Conservation (phyloP, 2,329 filamentous ascomycete species). For the Domatiomyces globalis region DNA sequence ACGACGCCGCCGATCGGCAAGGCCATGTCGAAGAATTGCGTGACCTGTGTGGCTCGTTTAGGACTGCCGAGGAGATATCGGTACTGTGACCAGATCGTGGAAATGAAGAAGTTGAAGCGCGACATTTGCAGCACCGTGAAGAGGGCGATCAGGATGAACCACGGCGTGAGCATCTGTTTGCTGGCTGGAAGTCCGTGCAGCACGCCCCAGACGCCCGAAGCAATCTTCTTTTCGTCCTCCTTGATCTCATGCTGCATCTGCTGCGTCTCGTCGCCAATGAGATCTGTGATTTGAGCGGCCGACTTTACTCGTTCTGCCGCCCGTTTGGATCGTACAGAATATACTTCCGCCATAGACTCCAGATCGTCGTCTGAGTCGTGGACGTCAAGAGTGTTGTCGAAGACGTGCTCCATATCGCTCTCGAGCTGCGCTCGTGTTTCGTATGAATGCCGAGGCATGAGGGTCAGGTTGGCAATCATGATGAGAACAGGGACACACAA, state of each 20-base stretch:
- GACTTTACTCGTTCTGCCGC: constrained; percentile 47
- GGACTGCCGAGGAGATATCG: constrained; percentile 54
- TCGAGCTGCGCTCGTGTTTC: constrained; percentile 68
- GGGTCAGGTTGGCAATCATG: constrained; percentile 46
- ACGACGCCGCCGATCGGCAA: constrained; percentile 68
- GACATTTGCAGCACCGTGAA: constrained; percentile 64
- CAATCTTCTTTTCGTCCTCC: constrained; percentile 56
- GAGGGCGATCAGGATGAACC: constrained; percentile 69
- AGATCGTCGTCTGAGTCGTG: constrained; percentile 39
- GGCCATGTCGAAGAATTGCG: constrained; percentile 71
- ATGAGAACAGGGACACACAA: constrained; percentile 57
- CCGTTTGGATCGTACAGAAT: constrained; percentile 38
- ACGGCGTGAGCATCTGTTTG: constrained; percentile 62
- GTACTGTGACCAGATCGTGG: constrained; percentile 70
- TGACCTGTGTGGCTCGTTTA: constrained; percentile 51
- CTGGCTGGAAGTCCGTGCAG: constrained; percentile 57
- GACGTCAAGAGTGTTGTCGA: constrained; percentile 24
- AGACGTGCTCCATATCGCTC: constrained; percentile 44
- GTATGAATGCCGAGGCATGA: constrained; percentile 60
- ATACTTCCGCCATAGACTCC: constrained; percentile 36
- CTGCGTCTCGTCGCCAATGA: constrained; percentile 53
- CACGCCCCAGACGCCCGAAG: constrained; percentile 70
- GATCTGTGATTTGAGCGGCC: constrained; percentile 52
- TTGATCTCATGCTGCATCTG: constrained; percentile 41
- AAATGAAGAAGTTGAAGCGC: constrained; percentile 78